These are phyloP conservation scores for Pseudogymnoascus verrucosus DNA, from an alignment of 2,329 filamentous ascomycete genomes.

Conservation along the genomic window DNA sequence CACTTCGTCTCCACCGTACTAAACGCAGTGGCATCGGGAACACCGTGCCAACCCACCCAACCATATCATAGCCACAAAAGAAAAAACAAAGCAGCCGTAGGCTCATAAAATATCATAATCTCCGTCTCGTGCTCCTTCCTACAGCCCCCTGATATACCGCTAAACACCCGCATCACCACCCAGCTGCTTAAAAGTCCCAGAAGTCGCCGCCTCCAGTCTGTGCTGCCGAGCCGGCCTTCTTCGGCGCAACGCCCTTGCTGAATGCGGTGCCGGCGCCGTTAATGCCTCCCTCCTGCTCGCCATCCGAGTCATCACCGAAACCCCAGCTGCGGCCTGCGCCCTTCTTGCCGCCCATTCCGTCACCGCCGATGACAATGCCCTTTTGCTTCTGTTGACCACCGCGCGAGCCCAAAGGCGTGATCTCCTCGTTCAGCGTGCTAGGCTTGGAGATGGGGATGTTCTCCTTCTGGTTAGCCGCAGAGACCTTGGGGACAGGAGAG, in stretches of 20 bases:
- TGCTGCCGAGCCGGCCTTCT: constrained; percentile 19
- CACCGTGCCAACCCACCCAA: constrained; percentile 7
- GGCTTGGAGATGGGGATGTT: constrained; percentile 21
- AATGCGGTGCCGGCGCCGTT: constrained; percentile 22
- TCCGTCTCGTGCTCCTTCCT: neutral
- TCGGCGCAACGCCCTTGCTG: constrained; percentile 22
- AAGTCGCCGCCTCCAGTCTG: constrained; percentile 28
- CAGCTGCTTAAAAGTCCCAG: constrained; percentile 28
- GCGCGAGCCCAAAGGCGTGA: constrained; percentile 19
- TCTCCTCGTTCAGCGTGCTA: constrained; percentile 23
- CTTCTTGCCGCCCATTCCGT: constrained; percentile 59
- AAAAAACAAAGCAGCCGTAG: constrained; percentile 6
- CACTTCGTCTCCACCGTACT: neutral
- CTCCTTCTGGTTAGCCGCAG: constrained; percentile 38
- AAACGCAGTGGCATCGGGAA: constrained; percentile 1
- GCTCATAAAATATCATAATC: constrained; percentile 8
- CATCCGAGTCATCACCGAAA: constrained; percentile 45
- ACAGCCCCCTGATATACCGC: neutral
- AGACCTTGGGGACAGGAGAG: constrained; percentile 33
- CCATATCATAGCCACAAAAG: constrained; percentile 7
- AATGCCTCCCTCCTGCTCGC: constrained; percentile 28
- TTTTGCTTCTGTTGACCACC: constrained; percentile 13
- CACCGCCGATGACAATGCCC: constrained; percentile 45
- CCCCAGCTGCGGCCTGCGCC: constrained; percentile 48
- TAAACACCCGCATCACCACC: neutral